These are phyloP conservation scores for Tetradesmus lagerheimii DNA, from an alignment of 139 green algal species.

Conservation along the genomic window DNA sequence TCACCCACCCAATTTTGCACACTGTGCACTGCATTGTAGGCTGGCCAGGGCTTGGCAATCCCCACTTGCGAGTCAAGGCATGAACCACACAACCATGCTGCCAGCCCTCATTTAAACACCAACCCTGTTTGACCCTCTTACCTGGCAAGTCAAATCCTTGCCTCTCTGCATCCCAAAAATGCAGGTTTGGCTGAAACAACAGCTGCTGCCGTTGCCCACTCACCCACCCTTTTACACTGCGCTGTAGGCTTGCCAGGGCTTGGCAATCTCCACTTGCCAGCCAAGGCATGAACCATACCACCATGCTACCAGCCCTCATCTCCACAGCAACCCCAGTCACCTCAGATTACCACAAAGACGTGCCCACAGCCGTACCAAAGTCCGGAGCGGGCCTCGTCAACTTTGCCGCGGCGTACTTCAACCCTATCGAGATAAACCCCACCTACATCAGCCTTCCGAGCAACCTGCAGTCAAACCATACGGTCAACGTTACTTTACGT, in stretches of 20 bases:
- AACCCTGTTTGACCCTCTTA: no score
- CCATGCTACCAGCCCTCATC: not conserved
- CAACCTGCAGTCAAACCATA: not conserved
- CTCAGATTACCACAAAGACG: not conserved
- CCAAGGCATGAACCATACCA: constrained; percentile 1
- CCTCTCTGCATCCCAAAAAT: no score
- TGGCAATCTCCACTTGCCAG: not conserved
- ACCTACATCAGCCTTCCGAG: constrained; percentile 33
- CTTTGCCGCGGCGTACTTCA: constrained; percentile 26
- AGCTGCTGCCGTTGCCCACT: no score
- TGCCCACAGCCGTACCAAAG: not conserved
- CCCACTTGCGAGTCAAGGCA: no score
- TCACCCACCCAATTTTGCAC: no score
- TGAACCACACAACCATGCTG: no score
- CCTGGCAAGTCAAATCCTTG: no score
- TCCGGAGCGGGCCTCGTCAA: constrained; percentile 24
- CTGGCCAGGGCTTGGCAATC: no score
- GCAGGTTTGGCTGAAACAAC: no score
- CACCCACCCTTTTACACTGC: no score
- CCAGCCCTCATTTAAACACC: no score
- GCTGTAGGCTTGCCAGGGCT: not conserved
- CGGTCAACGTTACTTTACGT: not conserved
- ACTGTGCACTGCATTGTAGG: no score
- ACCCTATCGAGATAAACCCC: constrained; percentile 9
- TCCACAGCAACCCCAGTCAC: constrained; percentile 4